These are phyloP conservation scores for Zygosaccharomyces pseudobailii DNA, from an alignment of 1,139 yeast species.

Conservation along the genomic window DNA sequence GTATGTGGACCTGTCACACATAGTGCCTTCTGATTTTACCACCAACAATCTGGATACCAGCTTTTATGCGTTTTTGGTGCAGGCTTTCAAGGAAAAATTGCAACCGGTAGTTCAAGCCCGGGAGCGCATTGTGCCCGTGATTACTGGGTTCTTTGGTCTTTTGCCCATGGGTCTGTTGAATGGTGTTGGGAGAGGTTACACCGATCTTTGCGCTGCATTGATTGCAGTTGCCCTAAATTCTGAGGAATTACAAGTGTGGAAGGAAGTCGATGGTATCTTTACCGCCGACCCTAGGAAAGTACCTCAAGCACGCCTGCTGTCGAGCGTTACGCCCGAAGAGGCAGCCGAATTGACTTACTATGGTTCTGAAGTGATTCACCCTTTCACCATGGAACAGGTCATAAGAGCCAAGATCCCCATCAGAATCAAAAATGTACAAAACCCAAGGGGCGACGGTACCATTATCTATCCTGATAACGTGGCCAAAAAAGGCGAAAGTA, in stretches of 20 bases:
- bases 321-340: constrained; percentile 94
- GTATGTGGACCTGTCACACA: constrained; percentile 72
- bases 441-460: constrained; percentile 88
- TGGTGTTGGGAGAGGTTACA: constrained; percentile 95
- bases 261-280: constrained; percentile 97
- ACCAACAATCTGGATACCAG: constrained; percentile 54
- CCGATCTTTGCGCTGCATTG: constrained; percentile 95
- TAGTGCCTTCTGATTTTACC: constrained; percentile 56
- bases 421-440: constrained; percentile 90
- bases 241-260: constrained; percentile 95
- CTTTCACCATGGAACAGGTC: constrained; percentile 98
- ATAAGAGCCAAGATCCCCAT: constrained; percentile 94
- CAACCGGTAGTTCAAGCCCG: constrained; percentile 32
- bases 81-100: constrained; percentile 54
- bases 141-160: constrained; percentile 91
- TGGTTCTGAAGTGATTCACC: constrained; percentile 97
- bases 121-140: constrained; percentile 60
- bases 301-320: constrained; percentile 76
- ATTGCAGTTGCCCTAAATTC: constrained; percentile 90
- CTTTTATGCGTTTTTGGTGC: constrained; percentile 63
- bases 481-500: constrained; percentile 76
- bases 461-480: constrained; percentile 87
- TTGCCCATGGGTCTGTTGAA: constrained; percentile 92
- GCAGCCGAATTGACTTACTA: constrained; percentile 97
- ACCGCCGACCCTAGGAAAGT: constrained; percentile 98